These are phyloP conservation scores for Uromyces viciae-fabae DNA, from an alignment of 1,284 basidiomycete species.

Conservation along the genomic window DNA sequence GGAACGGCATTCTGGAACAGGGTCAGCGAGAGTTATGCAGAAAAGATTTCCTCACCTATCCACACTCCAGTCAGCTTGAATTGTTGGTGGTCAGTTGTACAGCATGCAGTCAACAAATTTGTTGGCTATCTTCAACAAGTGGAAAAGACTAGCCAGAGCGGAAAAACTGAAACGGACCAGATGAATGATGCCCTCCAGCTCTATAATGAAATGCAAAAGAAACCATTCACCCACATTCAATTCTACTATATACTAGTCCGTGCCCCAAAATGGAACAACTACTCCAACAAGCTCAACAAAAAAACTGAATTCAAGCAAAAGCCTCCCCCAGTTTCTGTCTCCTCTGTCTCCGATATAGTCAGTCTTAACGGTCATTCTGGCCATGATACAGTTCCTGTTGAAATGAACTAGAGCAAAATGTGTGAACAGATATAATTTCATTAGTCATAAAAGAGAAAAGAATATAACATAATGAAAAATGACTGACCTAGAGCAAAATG, in stretches of 20 bases:
- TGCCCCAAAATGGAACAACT: not conserved
- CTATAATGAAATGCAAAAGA: not conserved
- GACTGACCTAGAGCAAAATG: too few relatives aligned
- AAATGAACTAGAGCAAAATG: too few relatives aligned
- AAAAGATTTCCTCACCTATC: too few relatives aligned
- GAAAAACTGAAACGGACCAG: not conserved
- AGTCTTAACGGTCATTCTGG: too few relatives aligned
- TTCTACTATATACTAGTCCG: not conserved
- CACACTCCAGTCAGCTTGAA: not conserved
- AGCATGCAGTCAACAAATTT: constrained; percentile 9
- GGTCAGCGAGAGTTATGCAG: not conserved
- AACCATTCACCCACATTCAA: not conserved
- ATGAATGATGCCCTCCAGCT: not conserved
- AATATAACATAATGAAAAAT: too few relatives aligned
- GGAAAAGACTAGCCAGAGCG: not conserved
- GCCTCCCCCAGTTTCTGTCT: too few relatives aligned
- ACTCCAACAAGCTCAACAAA: not conserved
- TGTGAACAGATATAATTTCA: too few relatives aligned
- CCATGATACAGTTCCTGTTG: too few relatives aligned
- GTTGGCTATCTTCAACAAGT: not conserved
- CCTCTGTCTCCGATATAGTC: too few relatives aligned
- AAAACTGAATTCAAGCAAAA: too few relatives aligned
- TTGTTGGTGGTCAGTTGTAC: not conserved
- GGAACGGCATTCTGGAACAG: constrained; percentile 11
- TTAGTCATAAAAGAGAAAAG: too few relatives aligned